Conservation (phyloP, 352 stramenopile species). For the Halophytophthora batemanensis region DNA sequence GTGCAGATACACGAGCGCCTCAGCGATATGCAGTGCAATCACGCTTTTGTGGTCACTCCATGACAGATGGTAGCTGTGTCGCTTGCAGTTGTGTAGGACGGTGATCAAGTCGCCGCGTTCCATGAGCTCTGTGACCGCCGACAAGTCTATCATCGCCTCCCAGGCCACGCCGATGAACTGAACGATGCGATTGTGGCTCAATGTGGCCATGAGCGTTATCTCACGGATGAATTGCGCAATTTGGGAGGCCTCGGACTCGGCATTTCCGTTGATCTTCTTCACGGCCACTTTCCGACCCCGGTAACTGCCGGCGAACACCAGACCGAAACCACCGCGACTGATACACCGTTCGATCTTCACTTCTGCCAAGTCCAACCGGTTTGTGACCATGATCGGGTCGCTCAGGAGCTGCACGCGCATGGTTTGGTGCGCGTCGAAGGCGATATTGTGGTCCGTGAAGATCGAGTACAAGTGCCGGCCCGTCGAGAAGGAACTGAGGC, state of each 20-base stretch:
- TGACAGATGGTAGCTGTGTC: constrained; percentile 14
- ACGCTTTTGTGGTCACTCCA: constrained; percentile 36
- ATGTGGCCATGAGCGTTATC: constrained; percentile 34
- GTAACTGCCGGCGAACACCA: constrained; percentile 37
- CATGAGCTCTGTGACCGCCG: constrained; percentile 51
- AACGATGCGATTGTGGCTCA: constrained; percentile 39
- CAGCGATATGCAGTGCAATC: constrained; percentile 44
- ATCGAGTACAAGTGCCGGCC: constrained; percentile 18
- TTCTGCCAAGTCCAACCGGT: constrained; percentile 36
- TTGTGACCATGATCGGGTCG: constrained; percentile 42
- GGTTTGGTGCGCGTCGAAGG: constrained; percentile 23
- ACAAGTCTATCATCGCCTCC: constrained; percentile 36
- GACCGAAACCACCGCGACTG: constrained; percentile 39
- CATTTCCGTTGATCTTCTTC: constrained; percentile 36
- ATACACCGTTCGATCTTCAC: constrained; percentile 36
- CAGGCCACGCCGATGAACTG: constrained; percentile 47
- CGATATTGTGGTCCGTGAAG: constrained; percentile 6
- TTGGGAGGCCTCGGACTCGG: constrained; percentile 18
- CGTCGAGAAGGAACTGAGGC: constrained; percentile 5
- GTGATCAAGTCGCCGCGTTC: constrained; percentile 43
- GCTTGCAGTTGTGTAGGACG: constrained; percentile 28
- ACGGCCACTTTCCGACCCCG: constrained; percentile 28
- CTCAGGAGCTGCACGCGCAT: constrained; percentile 24
- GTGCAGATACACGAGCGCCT: constrained; percentile 48
- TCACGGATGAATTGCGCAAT: constrained; percentile 41